Evolutionary conservation across 202 grass and related monocot genomes (phyloP), one percentile per base, ranked within the genome.

Genomic region (Setaria viridis): DNA sequence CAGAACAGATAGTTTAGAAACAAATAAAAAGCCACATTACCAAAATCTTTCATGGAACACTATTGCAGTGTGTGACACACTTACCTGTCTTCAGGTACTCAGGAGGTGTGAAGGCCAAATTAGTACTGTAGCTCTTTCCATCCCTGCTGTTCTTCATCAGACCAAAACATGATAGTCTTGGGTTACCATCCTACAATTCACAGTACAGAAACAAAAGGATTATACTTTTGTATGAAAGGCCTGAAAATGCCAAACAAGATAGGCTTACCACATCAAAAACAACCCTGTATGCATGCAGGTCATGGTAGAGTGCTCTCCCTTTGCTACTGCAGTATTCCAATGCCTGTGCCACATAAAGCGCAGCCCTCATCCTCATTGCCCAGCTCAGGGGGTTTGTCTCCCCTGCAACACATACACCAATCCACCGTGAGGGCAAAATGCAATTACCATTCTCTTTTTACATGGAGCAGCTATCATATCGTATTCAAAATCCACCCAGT

Each of bases 91-190:
- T 92, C 21, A 92, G 89, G 81, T 95, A 93, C 78, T 98, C 93
- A 39, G 93, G 95, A 76, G 93, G 93, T 8, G 91, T 95, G 87
- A 98, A 98, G 68, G 95, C 93, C 47, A 98, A 82, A 82, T 95
- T 98, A 41, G 95, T 95, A 71, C 95, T 95, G 80, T 95, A 98
- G 81, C 93, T 98, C 67, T 98, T 95, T 20, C 93, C 95, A 85
- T 98, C 91, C 85, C 95, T 87, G 79, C 95, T 95, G 68, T 98
- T 95, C 81, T 98, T 95, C 95, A 95, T 95, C 48, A 98, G 83
- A 80, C 95, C 93, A 9, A 93, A 98, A 78, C 95, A 98, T 12
- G 95, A 93, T 43, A 98, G 49, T 53, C 87, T 95, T 16, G 91
- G 93, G 60, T 90, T 93, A 46, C 89, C 92, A 56, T 95, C 89